These are phyloP conservation scores for Ajuga chamaepitys DNA, from an alignment of 257 asterid genomes.

Conservation along the genomic window DNA sequence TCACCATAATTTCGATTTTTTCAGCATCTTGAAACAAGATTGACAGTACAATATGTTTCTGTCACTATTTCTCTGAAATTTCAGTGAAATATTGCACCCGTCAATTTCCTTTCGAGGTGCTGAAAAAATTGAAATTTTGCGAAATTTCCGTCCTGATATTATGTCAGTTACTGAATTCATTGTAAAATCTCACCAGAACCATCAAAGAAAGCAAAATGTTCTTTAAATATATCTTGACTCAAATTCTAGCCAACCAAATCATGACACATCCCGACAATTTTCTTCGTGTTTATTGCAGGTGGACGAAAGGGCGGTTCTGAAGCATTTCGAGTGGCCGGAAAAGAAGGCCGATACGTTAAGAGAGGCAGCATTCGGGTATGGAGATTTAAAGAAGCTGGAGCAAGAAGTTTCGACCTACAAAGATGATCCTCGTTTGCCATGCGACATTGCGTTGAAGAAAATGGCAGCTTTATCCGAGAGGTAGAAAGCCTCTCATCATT, in stretches of 20 bases:
- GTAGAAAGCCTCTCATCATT: slow-evolving; percentile 19
- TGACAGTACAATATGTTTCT: too few species aligned
- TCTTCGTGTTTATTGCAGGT: slow-evolving; percentile 43
- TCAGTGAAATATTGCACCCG: too few species aligned
- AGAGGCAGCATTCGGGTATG: slow-evolving; percentile 84
- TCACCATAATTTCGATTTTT: too few species aligned
- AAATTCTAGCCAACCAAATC: background rate
- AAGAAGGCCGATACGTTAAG: slow-evolving; percentile 82
- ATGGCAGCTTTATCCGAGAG: slow-evolving; percentile 73
- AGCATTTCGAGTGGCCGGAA: slow-evolving; percentile 97
- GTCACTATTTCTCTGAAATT: too few species aligned
- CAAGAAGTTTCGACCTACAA: slow-evolving; percentile 51
- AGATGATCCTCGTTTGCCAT: slow-evolving; percentile 62
- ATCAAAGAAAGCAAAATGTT: too few species aligned
- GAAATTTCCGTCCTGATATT: too few species aligned
- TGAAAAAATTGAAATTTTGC: too few species aligned
- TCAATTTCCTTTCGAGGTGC: too few species aligned
- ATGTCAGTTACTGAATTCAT: too few species aligned
- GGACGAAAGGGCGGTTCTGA: slow-evolving; percentile 90
- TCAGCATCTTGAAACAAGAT: too few species aligned
- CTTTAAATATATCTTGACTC: too few species aligned
- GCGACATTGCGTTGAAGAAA: slow-evolving; percentile 72
- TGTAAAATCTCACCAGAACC: too few species aligned
- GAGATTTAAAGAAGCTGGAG: slow-evolving; percentile 74
- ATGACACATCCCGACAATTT: background rate